Evolutionary conservation across 768 basidiomycete genomes (phyloP).

Genomic region (Ramaria sp.): DNA sequence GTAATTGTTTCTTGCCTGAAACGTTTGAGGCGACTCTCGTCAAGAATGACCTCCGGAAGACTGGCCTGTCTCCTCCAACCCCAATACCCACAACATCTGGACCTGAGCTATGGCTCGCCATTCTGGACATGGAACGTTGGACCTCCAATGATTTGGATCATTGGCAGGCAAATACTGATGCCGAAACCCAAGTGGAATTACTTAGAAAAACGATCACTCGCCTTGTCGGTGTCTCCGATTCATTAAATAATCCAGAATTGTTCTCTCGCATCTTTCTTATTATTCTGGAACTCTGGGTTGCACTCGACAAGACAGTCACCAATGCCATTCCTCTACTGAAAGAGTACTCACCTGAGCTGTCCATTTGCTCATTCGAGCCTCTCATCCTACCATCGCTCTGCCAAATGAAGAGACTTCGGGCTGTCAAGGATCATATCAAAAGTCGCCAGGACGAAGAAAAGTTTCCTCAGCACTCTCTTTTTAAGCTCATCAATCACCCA

Average conservation of each 20-base stretch:
- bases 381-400: slow-evolving; percentile 28
- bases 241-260: slow-evolving; percentile 11
- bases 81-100: not conserved
- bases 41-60: not conserved
- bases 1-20: not conserved
- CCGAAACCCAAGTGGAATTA: not conserved
- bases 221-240: not conserved
- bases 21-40: not conserved
- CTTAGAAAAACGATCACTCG: not conserved
- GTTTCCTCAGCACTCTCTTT: slow-evolving; percentile 21
- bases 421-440: slow-evolving; percentile 22
- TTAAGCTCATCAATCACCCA: slow-evolving; percentile 14
- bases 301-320: slow-evolving; percentile 28
- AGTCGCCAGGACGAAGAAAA: slow-evolving; percentile 16
- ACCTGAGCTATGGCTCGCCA: not conserved
- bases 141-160: not conserved
- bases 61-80: not conserved
- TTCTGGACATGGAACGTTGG: not conserved
- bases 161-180: not conserved
- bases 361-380: slow-evolving; percentile 24
- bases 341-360: slow-evolving; percentile 36
- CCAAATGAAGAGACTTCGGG: slow-evolving; percentile 19
- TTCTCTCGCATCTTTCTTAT: slow-evolving; percentile 32
- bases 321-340: slow-evolving; percentile 26
- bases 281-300: slow-evolving; percentile 37